phyloP scores from a whole-genome alignment of 768 basidiomycete genomes.

The Lactarius tabidus region DNA sequence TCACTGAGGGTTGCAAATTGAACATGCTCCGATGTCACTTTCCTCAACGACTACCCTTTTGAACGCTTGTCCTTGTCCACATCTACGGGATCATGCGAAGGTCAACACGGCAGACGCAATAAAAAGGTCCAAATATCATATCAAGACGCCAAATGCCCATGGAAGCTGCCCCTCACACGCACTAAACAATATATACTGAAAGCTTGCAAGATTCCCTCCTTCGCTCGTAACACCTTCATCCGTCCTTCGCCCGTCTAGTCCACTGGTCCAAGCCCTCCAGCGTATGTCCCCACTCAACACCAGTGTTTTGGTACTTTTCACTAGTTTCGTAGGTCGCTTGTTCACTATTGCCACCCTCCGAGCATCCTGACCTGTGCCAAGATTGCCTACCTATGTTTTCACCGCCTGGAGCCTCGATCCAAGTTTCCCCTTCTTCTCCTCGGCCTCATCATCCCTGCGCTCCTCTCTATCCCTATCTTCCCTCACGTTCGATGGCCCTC shows the following conservation, averaged over 20 bases:
- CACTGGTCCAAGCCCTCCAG: background rate
- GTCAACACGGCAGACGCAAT: too few species aligned
- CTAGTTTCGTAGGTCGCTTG: background rate
- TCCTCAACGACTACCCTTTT: too few species aligned
- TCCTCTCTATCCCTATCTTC: background rate
- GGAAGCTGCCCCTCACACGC: too few species aligned
- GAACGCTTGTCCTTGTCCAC: too few species aligned
- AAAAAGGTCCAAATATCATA: too few species aligned
- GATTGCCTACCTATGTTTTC: background rate
- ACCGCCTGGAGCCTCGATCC: background rate
- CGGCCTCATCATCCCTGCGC: background rate
- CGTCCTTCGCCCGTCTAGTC: background rate
- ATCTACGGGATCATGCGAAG: too few species aligned
- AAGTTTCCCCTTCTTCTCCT: background rate
- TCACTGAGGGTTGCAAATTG: too few species aligned
- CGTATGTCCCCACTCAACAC: background rate
- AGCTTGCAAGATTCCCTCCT: background rate
- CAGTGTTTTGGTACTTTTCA: background rate
- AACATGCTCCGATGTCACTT: too few species aligned
- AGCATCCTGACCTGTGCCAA: background rate
- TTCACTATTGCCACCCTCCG: background rate
- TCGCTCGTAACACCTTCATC: background rate
- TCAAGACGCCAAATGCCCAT: too few species aligned
- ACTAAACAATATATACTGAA: too few species aligned
- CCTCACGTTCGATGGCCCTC: background rate